Conservation (phyloP, 2,329 filamentous ascomycete species). For the Chalara sp. region DNA sequence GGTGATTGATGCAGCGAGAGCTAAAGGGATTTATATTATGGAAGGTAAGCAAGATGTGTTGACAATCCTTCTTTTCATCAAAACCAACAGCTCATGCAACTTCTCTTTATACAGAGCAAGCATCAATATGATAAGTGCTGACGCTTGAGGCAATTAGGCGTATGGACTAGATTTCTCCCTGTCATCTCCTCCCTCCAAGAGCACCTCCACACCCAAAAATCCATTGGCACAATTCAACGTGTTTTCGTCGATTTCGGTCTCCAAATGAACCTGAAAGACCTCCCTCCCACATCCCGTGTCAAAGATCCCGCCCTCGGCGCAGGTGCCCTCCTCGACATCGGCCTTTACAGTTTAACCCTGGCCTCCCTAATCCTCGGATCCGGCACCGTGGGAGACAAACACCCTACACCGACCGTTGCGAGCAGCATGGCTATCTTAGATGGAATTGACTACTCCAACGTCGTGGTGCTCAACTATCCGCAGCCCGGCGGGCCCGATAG, state of each 20-base stretch:
- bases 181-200: slow-evolving; percentile 37
- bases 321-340: slow-evolving; percentile 44
- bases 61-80: too few relatives aligned
- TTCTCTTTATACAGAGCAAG: too few relatives aligned
- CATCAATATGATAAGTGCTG: too few relatives aligned
- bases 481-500: background rate
- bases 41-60: slow-evolving; percentile 18
- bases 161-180: slow-evolving; percentile 64
- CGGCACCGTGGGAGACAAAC: background rate
- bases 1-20: slow-evolving; percentile 48
- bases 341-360: slow-evolving; percentile 12
- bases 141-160: slow-evolving; percentile 25
- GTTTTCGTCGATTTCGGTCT: slow-evolving; percentile 19
- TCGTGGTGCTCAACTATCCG: background rate
- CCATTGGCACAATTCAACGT: slow-evolving; percentile 36
- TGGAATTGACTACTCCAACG: background rate
- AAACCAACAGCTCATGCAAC: too few relatives aligned
- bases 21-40: slow-evolving; percentile 46
- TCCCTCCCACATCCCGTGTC: slow-evolving; percentile 43
- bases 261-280: background rate
- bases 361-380: background rate
- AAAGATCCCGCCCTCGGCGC: slow-evolving; percentile 60
- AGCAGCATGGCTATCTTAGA: background rate
- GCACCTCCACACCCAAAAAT: slow-evolving; percentile 25
- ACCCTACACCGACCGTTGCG: too few relatives aligned